These are phyloP conservation scores for Sanguinoderma infundibulare DNA, from an alignment of 1,284 basidiomycete species.

Conservation along the genomic window DNA sequence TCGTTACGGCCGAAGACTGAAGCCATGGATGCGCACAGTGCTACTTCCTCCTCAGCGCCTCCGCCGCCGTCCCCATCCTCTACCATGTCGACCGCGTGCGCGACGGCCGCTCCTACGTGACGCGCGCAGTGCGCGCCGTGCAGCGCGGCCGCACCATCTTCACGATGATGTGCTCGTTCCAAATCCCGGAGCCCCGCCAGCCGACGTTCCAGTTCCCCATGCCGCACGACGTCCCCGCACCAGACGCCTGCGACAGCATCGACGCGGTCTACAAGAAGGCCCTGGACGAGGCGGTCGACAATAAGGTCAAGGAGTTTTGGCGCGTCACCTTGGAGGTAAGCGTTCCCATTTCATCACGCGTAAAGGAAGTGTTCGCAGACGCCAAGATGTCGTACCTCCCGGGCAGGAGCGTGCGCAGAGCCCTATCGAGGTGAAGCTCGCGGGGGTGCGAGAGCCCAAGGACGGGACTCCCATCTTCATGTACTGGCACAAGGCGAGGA, in stretches of 20 bases:
- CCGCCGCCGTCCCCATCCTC: slow-evolving; percentile 77
- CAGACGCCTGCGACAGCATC: slow-evolving; percentile 68
- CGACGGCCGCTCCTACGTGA: slow-evolving; percentile 75
- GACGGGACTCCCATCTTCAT: slow-evolving; percentile 60
- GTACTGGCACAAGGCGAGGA: slow-evolving; percentile 84
- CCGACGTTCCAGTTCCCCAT: slow-evolving; percentile 67
- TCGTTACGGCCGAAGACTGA: background rate
- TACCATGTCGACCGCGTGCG: slow-evolving; percentile 89
- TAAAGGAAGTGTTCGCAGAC: rapidly evolving
- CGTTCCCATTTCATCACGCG: background rate
- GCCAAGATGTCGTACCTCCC: background rate
- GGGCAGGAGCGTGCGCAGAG: slow-evolving; percentile 68
- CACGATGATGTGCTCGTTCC: slow-evolving; percentile 86
- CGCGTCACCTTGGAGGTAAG: slow-evolving; percentile 15
- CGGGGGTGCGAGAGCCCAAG: slow-evolving; percentile 38
- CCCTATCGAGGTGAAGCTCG: slow-evolving; percentile 69
- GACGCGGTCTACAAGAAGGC: slow-evolving; percentile 42
- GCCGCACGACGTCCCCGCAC: slow-evolving; percentile 58
- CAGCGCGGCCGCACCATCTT: slow-evolving; percentile 84
- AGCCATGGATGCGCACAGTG: slow-evolving; percentile 49
- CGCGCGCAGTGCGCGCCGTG: slow-evolving; percentile 74
- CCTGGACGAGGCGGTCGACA: slow-evolving; percentile 22
- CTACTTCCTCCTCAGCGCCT: slow-evolving; percentile 83
- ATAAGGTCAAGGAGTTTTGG: slow-evolving; percentile 26
- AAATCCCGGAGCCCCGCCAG: slow-evolving; percentile 79